A percentile compares a stretch with the other conserved stretches of the same genome.
Evolutionary conservation across 2,329 filamentous ascomycete species (phyloP).

Genomic region (Dothidotthia symphoricarpi): DNA sequence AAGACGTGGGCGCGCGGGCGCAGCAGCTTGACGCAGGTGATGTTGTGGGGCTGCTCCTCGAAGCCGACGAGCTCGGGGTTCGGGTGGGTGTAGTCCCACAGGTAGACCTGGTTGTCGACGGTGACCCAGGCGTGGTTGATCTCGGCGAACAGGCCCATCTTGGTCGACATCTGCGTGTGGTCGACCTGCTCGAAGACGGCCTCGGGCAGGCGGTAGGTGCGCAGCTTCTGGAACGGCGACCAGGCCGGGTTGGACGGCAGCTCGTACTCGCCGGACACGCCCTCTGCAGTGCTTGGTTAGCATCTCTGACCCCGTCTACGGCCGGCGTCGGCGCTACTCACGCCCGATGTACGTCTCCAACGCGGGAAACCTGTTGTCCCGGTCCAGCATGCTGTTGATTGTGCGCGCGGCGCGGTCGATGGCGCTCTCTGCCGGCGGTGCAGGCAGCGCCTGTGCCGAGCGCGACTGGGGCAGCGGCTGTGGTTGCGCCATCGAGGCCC

Average conservation of each 20-base stretch:
- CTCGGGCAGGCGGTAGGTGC: slow-evolving; percentile 87
- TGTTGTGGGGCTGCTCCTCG: slow-evolving; percentile 83
- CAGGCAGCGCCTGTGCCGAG: slow-evolving; percentile 21
- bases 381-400: slow-evolving; percentile 74
- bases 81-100: slow-evolving; percentile 97
- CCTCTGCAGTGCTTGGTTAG: slow-evolving; percentile 58
- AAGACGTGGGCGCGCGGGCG: slow-evolving; percentile 86
- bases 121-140: slow-evolving; percentile 93
- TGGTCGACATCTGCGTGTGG: slow-evolving; percentile 78
- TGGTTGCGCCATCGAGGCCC: slow-evolving; percentile 27
- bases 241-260: slow-evolving; percentile 66
- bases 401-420: slow-evolving; percentile 78
- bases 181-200: slow-evolving; percentile 92
- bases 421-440: slow-evolving; percentile 50
- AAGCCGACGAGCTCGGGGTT: slow-evolving; percentile 89
- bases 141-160: slow-evolving; percentile 92
- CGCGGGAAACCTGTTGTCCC: slow-evolving; percentile 80
- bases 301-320: slow-evolving; percentile 4
- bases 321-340: slow-evolving; percentile 49
- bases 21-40: slow-evolving; percentile 86
- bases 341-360: slow-evolving; percentile 86
- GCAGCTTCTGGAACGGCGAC: slow-evolving; percentile 84
- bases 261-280: slow-evolving; percentile 89
- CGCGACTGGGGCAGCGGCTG: slow-evolving; percentile 21
- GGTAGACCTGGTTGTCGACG: slow-evolving; percentile 91